phyloP scores from a whole-genome alignment of 306 rosid species.

The Sphenostylis stenocarpa region DNA sequence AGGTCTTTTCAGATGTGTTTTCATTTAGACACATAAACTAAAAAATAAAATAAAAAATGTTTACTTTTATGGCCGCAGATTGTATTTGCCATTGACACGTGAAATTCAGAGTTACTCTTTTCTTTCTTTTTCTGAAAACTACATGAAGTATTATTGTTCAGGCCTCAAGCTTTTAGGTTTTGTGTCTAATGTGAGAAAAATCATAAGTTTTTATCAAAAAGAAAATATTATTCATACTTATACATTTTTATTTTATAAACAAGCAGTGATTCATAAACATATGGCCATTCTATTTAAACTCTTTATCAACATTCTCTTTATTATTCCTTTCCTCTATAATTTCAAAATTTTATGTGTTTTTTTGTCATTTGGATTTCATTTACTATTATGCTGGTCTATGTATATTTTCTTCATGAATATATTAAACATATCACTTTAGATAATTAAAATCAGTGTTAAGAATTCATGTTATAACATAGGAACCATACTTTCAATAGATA shows the following conservation, averaged over 20 bases:
- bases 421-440: not conserved
- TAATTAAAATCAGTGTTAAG: not conserved
- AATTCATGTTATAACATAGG: not conserved
- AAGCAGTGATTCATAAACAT: no score
- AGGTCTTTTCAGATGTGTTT: not conserved
- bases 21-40: not conserved
- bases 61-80: not conserved
- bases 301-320: no score
- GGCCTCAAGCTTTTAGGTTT: not conserved
- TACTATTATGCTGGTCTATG: no score
- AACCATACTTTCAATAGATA: not conserved
- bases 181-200: not conserved
- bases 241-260: not conserved
- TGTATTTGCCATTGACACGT: not conserved
- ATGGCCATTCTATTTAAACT: no score
- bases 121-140: no score
- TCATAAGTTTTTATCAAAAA: not conserved
- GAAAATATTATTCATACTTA: not conserved
- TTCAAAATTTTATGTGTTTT: no score
- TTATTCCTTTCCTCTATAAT: no score
- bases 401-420: no score
- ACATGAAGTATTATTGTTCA: no score
- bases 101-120: not conserved
- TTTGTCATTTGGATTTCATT: no score
- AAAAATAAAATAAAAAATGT: not conserved